These are phyloP conservation scores for Euptelea pleiosperma DNA, from an alignment of 164 flowering plant genomes.

Conservation along the genomic window DNA sequence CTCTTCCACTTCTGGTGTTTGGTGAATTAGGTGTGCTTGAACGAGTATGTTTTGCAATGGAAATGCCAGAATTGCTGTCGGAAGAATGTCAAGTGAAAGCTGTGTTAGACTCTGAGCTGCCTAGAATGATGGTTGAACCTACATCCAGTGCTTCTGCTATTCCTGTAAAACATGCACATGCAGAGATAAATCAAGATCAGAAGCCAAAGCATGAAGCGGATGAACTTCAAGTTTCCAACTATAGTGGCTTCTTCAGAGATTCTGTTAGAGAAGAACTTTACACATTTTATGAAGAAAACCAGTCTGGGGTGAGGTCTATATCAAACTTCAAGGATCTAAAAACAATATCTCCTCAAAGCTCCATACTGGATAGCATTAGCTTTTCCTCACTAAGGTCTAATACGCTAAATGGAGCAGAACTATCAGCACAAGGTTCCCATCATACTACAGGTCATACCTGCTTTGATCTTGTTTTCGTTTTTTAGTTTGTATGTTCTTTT, in stretches of 20 bases:
- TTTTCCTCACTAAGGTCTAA: conserved; percentile 22
- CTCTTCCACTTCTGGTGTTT: conserved; percentile 14
- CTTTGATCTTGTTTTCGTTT: conserved; percentile 2
- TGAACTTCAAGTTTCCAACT: conserved; percentile 19
- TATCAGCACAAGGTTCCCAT: conserved; percentile 18
- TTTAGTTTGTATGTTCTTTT: background rate
- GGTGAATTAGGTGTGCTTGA: conserved; percentile 15
- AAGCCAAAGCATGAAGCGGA: conserved; percentile 18
- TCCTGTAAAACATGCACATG: conserved; percentile 14
- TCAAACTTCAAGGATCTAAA: conserved; percentile 23
- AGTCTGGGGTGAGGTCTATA: conserved; percentile 18
- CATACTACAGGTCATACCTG: conserved; percentile 37
- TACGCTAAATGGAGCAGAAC: conserved; percentile 19
- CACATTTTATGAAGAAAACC: conserved; percentile 44
- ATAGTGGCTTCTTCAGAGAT: conserved; percentile 17
- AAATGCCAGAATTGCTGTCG: conserved; percentile 18
- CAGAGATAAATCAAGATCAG: conserved; percentile 12
- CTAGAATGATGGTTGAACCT: conserved; percentile 12
- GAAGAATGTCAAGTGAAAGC: conserved; percentile 16
- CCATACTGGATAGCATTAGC: conserved; percentile 14
- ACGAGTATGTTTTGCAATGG: conserved; percentile 16
- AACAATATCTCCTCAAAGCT: conserved; percentile 23
- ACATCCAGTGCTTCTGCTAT: conserved; percentile 15
- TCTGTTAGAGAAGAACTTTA: conserved; percentile 45
- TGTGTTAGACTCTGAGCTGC: conserved; percentile 16